These are phyloP conservation scores for Blakeslea trispora DNA, from an alignment of 371 early-diverging fungal species.

Conservation along the genomic window DNA sequence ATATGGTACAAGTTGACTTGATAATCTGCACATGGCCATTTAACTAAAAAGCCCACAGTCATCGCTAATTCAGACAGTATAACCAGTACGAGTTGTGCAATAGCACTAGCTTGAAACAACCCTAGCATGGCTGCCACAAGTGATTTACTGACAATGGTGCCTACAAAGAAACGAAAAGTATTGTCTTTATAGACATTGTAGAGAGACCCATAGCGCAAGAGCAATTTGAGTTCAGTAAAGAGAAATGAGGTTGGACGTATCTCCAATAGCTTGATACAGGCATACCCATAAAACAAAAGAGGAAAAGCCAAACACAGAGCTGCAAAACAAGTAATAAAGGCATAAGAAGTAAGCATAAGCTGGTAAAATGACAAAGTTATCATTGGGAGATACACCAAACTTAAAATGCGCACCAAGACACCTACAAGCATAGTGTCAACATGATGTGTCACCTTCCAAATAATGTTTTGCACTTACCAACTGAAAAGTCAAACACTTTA, in stretches of 20 bases:
- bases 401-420: constrained; percentile 32
- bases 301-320: constrained; percentile 36
- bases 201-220: constrained; percentile 53
- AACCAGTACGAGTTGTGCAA: constrained; percentile 40
- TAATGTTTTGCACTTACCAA: constrained; percentile 20
- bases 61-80: constrained; percentile 29
- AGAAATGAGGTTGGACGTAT: constrained; percentile 45
- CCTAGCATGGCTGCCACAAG: constrained; percentile 43
- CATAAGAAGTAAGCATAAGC: constrained; percentile 40
- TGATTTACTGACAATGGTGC: constrained; percentile 35
- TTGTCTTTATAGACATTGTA: constrained; percentile 58
- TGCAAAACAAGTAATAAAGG: constrained; percentile 33
- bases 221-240: constrained; percentile 45
- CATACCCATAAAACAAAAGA: constrained; percentile 35
- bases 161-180: constrained; percentile 48
- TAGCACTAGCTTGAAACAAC: constrained; percentile 35
- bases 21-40: constrained; percentile 33
- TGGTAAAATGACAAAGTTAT: constrained; percentile 40
- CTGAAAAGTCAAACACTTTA: constrained; percentile 24
- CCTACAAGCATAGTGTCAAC: constrained; percentile 20
- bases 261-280: constrained; percentile 36
- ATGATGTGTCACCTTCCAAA: not conserved
- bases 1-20: constrained; percentile 34
- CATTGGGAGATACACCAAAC: constrained; percentile 41
- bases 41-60: constrained; percentile 17